Percentiles rank a stretch among this genome's conserved stretches.
These are phyloP conservation scores for Plasmodium vivax DNA, from an alignment of 169 alveolate genomes.

Conservation along the genomic window DNA sequence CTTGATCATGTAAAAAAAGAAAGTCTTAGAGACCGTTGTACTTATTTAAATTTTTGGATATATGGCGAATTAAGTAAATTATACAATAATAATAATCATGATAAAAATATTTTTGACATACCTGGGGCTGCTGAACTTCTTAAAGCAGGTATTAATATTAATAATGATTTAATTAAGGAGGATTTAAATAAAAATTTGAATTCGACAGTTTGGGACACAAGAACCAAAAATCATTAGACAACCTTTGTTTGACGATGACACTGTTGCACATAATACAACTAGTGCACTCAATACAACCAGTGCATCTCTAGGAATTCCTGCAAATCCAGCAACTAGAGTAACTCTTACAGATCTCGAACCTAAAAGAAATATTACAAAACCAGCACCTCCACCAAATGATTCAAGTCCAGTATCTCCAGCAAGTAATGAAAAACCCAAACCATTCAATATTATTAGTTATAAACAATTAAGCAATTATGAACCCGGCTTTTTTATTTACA, in stretches of 20 bases:
- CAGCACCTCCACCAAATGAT: too few species aligned
- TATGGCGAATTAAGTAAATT: background rate
- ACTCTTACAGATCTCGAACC: too few species aligned
- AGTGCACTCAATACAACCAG: too few species aligned
- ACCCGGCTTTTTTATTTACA: background rate
- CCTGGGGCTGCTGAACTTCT: background rate
- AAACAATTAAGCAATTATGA: too few species aligned
- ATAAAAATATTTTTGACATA: background rate
- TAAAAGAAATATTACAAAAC: too few species aligned
- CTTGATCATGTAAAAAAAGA: background rate
- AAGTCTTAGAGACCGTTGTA: background rate
- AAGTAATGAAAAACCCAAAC: too few species aligned
- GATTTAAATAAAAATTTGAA: background rate
- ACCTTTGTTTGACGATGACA: background rate
- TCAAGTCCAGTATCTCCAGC: too few species aligned
- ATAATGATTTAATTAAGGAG: background rate
- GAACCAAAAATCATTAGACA: background rate
- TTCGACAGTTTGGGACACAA: background rate
- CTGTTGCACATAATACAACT: too few species aligned
- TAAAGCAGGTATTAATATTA: too few species aligned
- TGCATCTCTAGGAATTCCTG: too few species aligned
- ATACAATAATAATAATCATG: background rate
- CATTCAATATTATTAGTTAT: too few species aligned
- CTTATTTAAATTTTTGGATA: background rate
- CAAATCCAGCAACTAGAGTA: too few species aligned